A percentile compares a stretch with the other conserved stretches of the same genome.
phyloP scores from a whole-genome alignment of 2,329 filamentous ascomycete species.

The Venturia carpophila region DNA sequence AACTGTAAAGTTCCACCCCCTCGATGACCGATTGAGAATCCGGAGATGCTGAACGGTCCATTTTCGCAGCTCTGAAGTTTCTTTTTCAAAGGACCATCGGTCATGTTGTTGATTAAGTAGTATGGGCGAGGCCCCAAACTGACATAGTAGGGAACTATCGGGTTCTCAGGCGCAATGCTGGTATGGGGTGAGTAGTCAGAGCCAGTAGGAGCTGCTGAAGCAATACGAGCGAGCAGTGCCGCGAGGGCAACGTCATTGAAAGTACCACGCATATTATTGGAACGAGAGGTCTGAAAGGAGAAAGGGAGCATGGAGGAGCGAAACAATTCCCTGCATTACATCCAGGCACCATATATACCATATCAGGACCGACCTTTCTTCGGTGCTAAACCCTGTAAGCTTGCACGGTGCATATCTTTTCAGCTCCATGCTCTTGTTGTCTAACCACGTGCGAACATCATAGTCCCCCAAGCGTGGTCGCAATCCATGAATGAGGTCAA shows the following conservation, averaged over 20 bases:
- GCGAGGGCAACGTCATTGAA: constrained; percentile 3
- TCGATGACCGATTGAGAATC: constrained; percentile 32
- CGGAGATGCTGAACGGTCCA: constrained; percentile 29
- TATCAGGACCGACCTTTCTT: background rate
- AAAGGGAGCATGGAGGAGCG: background rate
- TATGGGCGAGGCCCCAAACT: constrained; percentile 30
- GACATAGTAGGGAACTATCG: constrained; percentile 6
- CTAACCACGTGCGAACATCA: constrained; percentile 5
- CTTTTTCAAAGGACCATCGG: constrained; percentile 30
- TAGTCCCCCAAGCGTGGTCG: background rate
- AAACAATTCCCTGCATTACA: background rate
- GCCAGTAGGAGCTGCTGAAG: constrained; percentile 4
- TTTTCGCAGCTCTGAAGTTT: constrained; percentile 33
- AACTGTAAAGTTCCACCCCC: constrained; percentile 31
- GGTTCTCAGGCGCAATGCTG: constrained; percentile 11
- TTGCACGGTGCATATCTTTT: constrained; percentile 3
- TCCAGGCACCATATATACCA: constrained; percentile 7
- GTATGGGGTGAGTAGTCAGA: constrained; percentile 12
- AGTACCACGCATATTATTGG: constrained; percentile 10
- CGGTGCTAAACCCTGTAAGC: background rate
- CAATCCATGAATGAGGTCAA: constrained; percentile 9
- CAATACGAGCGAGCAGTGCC: constrained; percentile 3
- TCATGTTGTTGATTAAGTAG: constrained; percentile 33
- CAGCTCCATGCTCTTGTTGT: background rate
- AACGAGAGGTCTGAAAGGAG: constrained; percentile 4